These are phyloP conservation scores for Globomyces sp. DNA, from an alignment of 371 early-diverging fungal genomes.

Conservation along the genomic window DNA sequence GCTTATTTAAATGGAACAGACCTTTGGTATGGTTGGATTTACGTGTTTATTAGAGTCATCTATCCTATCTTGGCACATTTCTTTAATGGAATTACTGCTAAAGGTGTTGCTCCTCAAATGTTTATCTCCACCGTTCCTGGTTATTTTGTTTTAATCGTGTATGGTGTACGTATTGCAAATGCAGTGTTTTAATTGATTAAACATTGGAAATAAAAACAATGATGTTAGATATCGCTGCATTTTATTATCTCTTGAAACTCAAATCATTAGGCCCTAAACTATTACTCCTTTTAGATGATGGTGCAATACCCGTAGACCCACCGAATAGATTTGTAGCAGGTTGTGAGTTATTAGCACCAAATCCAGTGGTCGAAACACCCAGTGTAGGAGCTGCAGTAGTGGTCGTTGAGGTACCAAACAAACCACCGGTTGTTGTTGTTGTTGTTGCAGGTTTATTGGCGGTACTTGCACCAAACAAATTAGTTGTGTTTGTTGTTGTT, in stretches of 20 bases:
- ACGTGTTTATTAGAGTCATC: neutral
- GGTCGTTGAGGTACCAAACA: neutral
- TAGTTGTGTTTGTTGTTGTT: neutral
- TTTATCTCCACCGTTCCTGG: slow-evolving; percentile 16
- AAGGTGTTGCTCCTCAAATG: neutral
- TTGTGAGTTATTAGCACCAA: no score
- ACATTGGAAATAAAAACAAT: no score
- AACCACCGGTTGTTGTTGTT: neutral
- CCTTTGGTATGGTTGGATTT: slow-evolving; percentile 18
- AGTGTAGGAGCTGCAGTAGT: no score
- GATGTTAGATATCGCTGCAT: no score
- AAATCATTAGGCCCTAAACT: no score
- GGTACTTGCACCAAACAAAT: neutral
- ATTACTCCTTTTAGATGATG: no score
- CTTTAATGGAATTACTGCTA: neutral
- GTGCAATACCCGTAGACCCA: no score
- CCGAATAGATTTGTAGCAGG: no score
- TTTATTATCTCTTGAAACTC: no score
- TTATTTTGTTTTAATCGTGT: slow-evolving; percentile 5
- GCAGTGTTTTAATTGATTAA: no score
- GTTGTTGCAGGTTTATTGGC: slow-evolving; percentile 5
- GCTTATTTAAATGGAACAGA: slow-evolving; percentile 9
- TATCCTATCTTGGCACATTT: slow-evolving; percentile 13
- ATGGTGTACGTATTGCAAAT: neutral
- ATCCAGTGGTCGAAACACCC: no score